A percentile compares a stretch with the other conserved stretches of the same genome.
These are phyloP conservation scores for Suillus paluster DNA, from an alignment of 768 basidiomycete genomes.

Conservation along the genomic window DNA sequence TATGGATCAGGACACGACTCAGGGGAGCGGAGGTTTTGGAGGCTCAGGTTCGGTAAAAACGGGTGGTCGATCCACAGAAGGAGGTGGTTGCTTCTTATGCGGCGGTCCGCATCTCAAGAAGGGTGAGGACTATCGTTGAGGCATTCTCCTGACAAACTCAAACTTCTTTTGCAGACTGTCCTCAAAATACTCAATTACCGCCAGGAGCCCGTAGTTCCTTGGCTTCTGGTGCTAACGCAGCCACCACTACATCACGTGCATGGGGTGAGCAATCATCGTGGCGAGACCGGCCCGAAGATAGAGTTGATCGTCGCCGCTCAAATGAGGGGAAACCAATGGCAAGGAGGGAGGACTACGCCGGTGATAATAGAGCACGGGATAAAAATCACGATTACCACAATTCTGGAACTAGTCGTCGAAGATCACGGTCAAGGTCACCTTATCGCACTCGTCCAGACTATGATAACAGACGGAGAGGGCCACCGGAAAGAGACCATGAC, in stretches of 20 bases:
- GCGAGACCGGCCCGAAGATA: constrained; percentile 34
- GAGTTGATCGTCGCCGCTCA: constrained; percentile 29
- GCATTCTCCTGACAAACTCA: constrained; percentile 12
- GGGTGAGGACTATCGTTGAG: constrained; percentile 48
- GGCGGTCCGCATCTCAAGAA: constrained; percentile 94
- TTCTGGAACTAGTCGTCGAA: constrained; percentile 23
- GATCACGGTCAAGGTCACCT: constrained; percentile 38
- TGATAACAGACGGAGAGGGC: constrained; percentile 10
- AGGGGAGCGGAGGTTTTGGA: constrained; percentile 64
- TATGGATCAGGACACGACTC: constrained; percentile 91
- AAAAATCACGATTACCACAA: constrained; percentile 22
- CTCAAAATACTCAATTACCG: constrained; percentile 50
- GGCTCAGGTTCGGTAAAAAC: constrained; percentile 56
- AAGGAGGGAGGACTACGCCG: constrained; percentile 27
- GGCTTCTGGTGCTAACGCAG: constrained; percentile 40
- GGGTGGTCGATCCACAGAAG: constrained; percentile 58
- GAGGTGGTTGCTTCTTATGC: constrained; percentile 87
- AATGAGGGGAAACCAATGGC: constrained; percentile 28
- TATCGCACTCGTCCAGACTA: constrained; percentile 22
- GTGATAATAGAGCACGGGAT: constrained; percentile 22
- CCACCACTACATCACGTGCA: constrained; percentile 33
- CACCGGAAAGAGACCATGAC: constrained; percentile 38
- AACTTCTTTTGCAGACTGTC: constrained; percentile 45
- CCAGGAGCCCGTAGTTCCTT: constrained; percentile 26
- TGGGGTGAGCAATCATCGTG: constrained; percentile 43